Conservation (phyloP, 768 basidiomycete genomes). For the Mycena rosella region DNA sequence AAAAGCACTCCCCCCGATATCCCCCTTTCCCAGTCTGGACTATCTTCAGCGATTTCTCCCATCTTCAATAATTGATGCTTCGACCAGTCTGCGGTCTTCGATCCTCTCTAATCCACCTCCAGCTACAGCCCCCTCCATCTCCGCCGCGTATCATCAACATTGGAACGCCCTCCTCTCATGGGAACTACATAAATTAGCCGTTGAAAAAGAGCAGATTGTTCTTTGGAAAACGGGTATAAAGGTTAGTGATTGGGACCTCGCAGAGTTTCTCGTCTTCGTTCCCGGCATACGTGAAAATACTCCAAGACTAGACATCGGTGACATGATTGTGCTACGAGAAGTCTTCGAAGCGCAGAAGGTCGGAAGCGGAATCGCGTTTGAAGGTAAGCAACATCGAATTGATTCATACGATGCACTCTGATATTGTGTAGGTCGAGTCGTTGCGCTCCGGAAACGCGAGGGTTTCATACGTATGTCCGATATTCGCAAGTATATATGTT, state of each 20-base stretch:
- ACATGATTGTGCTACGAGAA: constrained; percentile 60
- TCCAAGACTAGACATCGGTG: constrained; percentile 59
- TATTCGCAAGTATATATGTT: not conserved
- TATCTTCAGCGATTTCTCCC: constrained; percentile 59
- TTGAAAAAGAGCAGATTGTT: constrained; percentile 58
- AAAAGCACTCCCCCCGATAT: constrained; percentile 55
- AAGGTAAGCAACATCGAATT: constrained; percentile 43
- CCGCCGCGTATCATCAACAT: constrained; percentile 51
- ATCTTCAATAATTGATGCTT: constrained; percentile 50
- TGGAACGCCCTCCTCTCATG: constrained; percentile 58
- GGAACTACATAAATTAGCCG: constrained; percentile 58
- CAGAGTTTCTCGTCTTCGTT: constrained; percentile 54
- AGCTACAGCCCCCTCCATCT: constrained; percentile 28
- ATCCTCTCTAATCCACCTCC: constrained; percentile 35
- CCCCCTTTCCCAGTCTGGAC: constrained; percentile 55
- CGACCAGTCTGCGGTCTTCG: constrained; percentile 37
- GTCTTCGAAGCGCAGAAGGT: constrained; percentile 46
- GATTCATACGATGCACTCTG: not conserved
- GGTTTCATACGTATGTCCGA: constrained; percentile 59
- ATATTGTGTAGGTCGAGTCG: constrained; percentile 46
- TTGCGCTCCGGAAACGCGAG: constrained; percentile 58
- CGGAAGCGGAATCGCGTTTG: constrained; percentile 57
- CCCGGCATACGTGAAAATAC: constrained; percentile 58
- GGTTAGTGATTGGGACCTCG: constrained; percentile 51
- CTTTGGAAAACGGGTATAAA: constrained; percentile 56